Conservation (phyloP, 192 early-diverging fungal species). For the Chytriomyces sp. region DNA sequence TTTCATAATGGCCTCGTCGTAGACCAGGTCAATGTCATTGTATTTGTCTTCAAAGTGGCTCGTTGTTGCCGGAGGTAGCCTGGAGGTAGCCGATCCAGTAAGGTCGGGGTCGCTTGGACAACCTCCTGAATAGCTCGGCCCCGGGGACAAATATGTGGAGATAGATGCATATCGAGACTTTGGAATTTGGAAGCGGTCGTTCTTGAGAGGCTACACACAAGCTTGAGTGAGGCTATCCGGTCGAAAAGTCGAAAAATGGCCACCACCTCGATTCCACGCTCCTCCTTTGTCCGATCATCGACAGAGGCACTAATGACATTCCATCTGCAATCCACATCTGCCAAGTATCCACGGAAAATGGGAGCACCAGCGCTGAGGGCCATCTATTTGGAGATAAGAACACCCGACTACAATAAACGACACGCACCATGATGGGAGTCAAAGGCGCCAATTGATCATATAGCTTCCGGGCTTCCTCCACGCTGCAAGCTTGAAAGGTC, state of each 20-base stretch:
- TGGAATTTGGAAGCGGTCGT: slow-evolving; percentile 76
- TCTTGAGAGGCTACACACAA: slow-evolving; percentile 60
- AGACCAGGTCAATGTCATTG: slow-evolving; percentile 86
- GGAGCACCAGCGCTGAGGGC: slow-evolving; percentile 90
- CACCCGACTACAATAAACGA: not conserved
- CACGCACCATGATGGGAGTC: slow-evolving; percentile 81
- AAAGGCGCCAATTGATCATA: slow-evolving; percentile 95
- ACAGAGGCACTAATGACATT: slow-evolving; percentile 92
- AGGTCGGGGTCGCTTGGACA: slow-evolving; percentile 28
- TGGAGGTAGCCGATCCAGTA: slow-evolving; percentile 10
- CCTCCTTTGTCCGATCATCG: slow-evolving; percentile 90
- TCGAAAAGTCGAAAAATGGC: not conserved
- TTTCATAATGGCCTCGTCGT: slow-evolving; percentile 77
- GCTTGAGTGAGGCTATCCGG: not conserved
- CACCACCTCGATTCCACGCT: slow-evolving; percentile 75
- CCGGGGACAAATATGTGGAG: slow-evolving; percentile 77
- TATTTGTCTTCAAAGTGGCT: slow-evolving; percentile 78
- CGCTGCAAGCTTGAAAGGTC: slow-evolving; percentile 93
- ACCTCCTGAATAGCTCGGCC: slow-evolving; percentile 57
- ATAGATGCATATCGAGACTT: slow-evolving; percentile 98
- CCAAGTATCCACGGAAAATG: slow-evolving; percentile 90
- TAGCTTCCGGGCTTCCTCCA: slow-evolving; percentile 86
- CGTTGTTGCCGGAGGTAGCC: slow-evolving; percentile 8
- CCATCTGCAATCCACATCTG: slow-evolving; percentile 97
- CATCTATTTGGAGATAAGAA: slow-evolving; percentile 50